Evolutionary conservation across 2,329 filamentous ascomycete genomes (phyloP).

Genomic region (Neonectria punicea): DNA sequence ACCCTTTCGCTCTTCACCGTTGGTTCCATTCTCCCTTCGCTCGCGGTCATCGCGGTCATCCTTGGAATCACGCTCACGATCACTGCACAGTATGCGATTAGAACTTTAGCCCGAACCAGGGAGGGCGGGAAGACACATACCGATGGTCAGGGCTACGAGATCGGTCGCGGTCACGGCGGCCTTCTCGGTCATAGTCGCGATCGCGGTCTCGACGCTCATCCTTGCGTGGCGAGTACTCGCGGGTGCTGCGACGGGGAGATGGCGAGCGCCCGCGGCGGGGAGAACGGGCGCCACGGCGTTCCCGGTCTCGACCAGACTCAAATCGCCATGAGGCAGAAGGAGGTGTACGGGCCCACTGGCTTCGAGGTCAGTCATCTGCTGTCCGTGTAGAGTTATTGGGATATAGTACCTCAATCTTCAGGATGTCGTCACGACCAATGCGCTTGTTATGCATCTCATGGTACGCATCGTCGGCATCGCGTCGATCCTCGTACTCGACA

Average conservation of each 20-base stretch:
- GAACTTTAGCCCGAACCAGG: neutral
- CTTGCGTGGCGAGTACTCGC: slow-evolving; percentile 88
- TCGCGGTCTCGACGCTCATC: slow-evolving; percentile 87
- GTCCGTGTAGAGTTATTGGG: neutral
- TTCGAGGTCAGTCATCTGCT: slow-evolving; percentile 7
- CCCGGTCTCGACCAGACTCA: slow-evolving; percentile 86
- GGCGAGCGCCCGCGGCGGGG: slow-evolving; percentile 78
- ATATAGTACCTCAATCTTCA: slow-evolving; percentile 91
- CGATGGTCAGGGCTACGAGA: slow-evolving; percentile 76
- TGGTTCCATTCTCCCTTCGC: slow-evolving; percentile 79
- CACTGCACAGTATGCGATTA: slow-evolving; percentile 47
- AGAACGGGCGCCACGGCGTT: slow-evolving; percentile 70
- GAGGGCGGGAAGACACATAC: slow-evolving; percentile 49
- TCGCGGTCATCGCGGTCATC: slow-evolving; percentile 79
- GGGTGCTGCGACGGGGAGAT: slow-evolving; percentile 78
- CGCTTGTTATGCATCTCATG: slow-evolving; percentile 99
- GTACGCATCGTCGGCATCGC: slow-evolving; percentile 98
- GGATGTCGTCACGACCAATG: slow-evolving; percentile 90
- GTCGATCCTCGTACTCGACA: slow-evolving; percentile 98
- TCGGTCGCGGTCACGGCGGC: slow-evolving; percentile 79
- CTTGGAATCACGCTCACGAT: slow-evolving; percentile 66
- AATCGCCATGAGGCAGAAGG: slow-evolving; percentile 99
- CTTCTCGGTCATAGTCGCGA: slow-evolving; percentile 80
- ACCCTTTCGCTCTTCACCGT: slow-evolving; percentile 94
- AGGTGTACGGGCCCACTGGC: slow-evolving; percentile 95